A percentile compares a stretch with the other conserved stretches of the same genome.
phyloP scores from a whole-genome alignment of 2,329 filamentous ascomycete genomes.

The Verticillium nubilum region DNA sequence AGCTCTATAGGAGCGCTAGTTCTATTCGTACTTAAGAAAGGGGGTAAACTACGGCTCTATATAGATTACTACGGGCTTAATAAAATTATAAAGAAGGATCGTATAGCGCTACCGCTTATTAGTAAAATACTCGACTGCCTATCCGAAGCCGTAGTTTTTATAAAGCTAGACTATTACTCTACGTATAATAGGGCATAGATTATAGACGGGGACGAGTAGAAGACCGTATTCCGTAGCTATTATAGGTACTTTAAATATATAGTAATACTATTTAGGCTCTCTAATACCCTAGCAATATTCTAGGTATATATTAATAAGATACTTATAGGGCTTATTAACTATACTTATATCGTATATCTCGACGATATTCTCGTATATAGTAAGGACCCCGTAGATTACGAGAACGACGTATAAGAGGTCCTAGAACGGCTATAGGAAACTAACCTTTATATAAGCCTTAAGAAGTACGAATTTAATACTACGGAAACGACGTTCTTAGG shows the following conservation, averaged over 20 bases:
- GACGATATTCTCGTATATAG: slow-evolving; percentile 1
- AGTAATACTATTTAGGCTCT: slow-evolving; percentile 22
- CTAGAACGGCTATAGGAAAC: not conserved
- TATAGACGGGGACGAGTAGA: slow-evolving; percentile 23
- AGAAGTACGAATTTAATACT: not conserved
- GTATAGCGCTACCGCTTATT: not conserved
- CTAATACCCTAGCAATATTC: slow-evolving; percentile 13
- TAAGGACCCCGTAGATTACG: not conserved
- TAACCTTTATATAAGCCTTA: not conserved
- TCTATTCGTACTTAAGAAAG: not conserved
- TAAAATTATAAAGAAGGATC: not conserved
- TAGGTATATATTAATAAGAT: slow-evolving; percentile 12
- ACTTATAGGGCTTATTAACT: not conserved
- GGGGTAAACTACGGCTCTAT: not conserved
- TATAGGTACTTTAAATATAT: slow-evolving; percentile 26
- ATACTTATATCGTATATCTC: not conserved
- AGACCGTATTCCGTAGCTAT: slow-evolving; percentile 24
- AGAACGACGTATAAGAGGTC: not conserved
- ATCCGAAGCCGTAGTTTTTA: not conserved
- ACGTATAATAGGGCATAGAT: slow-evolving; percentile 26
- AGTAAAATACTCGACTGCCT: no score
- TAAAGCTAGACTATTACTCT: slow-evolving; percentile 11
- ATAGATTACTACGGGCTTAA: not conserved
- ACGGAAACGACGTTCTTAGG: slow-evolving; percentile 1
- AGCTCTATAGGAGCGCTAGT: not conserved